Evolutionary conservation across 805 yeast species (phyloP), one percentile per base, ranked within the genome.

Genomic region (Jamesozyma piceae): DNA sequence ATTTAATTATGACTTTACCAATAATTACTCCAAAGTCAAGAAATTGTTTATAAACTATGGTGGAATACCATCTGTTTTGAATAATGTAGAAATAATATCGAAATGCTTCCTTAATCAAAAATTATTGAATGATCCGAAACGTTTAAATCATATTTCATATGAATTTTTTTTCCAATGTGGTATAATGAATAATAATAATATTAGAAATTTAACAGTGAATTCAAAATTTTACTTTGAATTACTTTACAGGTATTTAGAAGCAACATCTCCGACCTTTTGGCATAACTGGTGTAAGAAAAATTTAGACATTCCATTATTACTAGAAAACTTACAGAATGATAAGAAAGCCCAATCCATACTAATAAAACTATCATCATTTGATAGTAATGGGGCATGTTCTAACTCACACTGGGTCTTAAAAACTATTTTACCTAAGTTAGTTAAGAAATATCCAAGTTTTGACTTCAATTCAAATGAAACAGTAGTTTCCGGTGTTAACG

Each of bases 241-340:
- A 9, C 33, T 53, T n/a, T 52, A 52, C 38, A 49, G 42, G 24
- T 55, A 44, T 30, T 42, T 54, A 20, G 57, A 54, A 14, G 46
- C 38, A 21, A 50, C 53, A 3, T 48, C 60, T 1, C 42, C 46
- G 9, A 42, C 41, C n/a, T 54, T 47, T 33, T 58, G 62, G 62
- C 50, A 52, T 24, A 44, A 46, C 10, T 58, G 63, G 63, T 56
- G 61, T 41, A 40, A 44, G 2, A 37, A 42, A 5, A 48, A 52
- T 41, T 27, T 56, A 11, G 46, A 50, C 22, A n/a, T 46, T 0
- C n/a, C 42, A 6, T 24, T 37, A 3, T 39, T 57, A 14, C 24
- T 53, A 5, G 26, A 44, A 1, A 40, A 45, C 14, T 15, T 46
- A 18, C 24, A 31, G 5, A 32, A 43, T 28, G 42, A 33, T 39